Evolutionary conservation across 2,329 filamentous ascomycete genomes (phyloP).

Genomic region (Xylariaceae sp.): DNA sequence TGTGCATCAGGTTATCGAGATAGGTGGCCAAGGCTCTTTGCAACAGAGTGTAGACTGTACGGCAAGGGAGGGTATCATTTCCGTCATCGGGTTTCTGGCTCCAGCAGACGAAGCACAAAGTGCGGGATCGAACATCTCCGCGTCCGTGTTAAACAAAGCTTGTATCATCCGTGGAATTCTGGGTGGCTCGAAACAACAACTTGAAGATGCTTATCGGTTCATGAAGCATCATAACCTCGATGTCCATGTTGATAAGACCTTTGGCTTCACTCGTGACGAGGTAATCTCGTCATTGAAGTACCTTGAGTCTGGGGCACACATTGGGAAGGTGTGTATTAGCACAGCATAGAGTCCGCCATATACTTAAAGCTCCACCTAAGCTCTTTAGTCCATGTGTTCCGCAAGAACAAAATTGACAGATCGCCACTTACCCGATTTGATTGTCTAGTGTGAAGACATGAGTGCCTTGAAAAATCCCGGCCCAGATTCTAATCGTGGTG

Average conservation of each 20-base stretch:
- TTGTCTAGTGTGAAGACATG: no score
- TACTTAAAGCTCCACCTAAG: no score
- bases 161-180: constrained; percentile 36
- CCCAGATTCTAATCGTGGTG: constrained; percentile 30
- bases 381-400: no score
- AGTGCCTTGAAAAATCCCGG: constrained; percentile 29
- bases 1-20: constrained; percentile 40
- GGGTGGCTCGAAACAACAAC: constrained; percentile 34
- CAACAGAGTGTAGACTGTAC: constrained; percentile 44
- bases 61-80: constrained; percentile 44
- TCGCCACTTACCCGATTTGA: no score
- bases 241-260: constrained; percentile 35
- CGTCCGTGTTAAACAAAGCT: constrained; percentile 28
- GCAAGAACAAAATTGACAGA: no score
- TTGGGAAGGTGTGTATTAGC: constrained; percentile 37
- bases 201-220: constrained; percentile 34
- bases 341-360: constrained; percentile 12
- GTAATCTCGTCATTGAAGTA: constrained; percentile 20
- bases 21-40: constrained; percentile 40
- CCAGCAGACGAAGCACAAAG: constrained; percentile 18
- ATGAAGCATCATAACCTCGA: constrained; percentile 25
- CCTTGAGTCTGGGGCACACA: constrained; percentile 27
- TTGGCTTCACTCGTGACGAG: constrained; percentile 31
- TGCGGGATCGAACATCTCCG: constrained; percentile 33
- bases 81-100: constrained; percentile 41